Conservation (phyloP, 73 alveolate species). For the Durusdinium trenchii region DNA sequence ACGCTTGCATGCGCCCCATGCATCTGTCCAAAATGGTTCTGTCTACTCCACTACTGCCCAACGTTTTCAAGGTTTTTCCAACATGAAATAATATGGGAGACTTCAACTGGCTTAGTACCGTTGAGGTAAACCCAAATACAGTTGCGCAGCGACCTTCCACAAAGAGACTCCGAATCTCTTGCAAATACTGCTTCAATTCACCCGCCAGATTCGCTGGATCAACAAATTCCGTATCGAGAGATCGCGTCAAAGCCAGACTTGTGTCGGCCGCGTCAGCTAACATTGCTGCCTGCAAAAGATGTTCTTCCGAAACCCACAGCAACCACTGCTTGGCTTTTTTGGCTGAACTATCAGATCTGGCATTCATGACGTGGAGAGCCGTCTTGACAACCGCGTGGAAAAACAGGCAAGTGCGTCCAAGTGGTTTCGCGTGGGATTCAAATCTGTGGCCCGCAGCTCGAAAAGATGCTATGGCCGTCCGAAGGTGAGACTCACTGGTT, state of each 20-base stretch:
- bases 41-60: neutral
- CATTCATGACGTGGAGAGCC: neutral
- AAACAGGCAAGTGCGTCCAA: conserved; percentile 17
- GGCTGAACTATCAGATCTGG: neutral
- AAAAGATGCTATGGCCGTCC: neutral
- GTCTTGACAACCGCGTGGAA: neutral
- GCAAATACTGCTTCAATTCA: neutral
- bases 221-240: neutral
- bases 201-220: neutral
- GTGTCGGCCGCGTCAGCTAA: conserved; percentile 42
- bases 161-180: neutral
- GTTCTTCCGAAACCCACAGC: neutral
- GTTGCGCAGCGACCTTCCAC: neutral
- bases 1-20: neutral
- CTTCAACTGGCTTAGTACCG: neutral
- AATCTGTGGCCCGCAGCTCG: conserved; percentile 25
- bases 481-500: neutral
- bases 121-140: neutral
- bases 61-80: neutral
- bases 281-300: neutral
- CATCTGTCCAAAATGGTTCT: neutral
- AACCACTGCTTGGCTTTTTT: neutral
- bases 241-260: neutral
- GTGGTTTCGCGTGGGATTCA: conserved; percentile 1
- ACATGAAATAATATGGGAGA: too few relatives aligned